A percentile compares a stretch with the other conserved stretches of the same genome.
phyloP scores from a whole-genome alignment of 2,329 filamentous ascomycete genomes.

The Fusarium pininemorale region DNA sequence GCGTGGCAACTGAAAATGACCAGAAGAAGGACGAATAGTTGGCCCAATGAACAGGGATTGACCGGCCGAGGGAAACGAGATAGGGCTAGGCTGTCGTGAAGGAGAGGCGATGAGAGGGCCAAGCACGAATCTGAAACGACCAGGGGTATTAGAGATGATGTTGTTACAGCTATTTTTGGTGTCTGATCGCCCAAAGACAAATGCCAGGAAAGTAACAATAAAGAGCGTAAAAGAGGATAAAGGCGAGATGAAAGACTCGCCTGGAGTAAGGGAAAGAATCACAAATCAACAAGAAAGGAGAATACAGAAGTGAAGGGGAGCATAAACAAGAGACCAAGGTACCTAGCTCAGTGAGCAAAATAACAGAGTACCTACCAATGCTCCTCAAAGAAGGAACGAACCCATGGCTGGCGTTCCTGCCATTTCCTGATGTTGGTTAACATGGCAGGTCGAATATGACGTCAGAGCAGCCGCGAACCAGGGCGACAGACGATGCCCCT shows the following conservation, averaged over 20 bases:
- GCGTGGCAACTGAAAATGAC: slow-evolving; percentile 7
- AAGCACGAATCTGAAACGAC: slow-evolving; percentile 27
- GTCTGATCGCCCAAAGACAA: slow-evolving; percentile 9
- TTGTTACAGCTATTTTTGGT: slow-evolving; percentile 20
- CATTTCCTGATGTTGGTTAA: background rate
- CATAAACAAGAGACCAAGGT: background rate
- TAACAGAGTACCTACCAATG: background rate
- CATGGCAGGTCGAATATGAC: slow-evolving; percentile 6
- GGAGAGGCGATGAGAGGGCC: slow-evolving; percentile 14
- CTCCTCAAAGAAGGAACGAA: background rate
- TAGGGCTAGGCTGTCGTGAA: slow-evolving; percentile 24
- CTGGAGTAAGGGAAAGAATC: slow-evolving; percentile 3
- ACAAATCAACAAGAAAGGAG: background rate
- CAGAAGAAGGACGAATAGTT: slow-evolving; percentile 10
- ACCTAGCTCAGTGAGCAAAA: background rate
- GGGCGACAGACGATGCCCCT: background rate
- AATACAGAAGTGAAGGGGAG: background rate
- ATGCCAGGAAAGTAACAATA: slow-evolving; percentile 6
- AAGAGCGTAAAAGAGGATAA: background rate
- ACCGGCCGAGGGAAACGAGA: slow-evolving; percentile 14
- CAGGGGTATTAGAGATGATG: slow-evolving; percentile 17
- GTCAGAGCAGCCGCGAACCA: slow-evolving; percentile 2
- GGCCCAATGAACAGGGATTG: slow-evolving; percentile 16
- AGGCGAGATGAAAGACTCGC: background rate
- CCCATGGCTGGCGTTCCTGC: slow-evolving; percentile 1